Evolutionary conservation across 2,329 filamentous ascomycete genomes (phyloP).

Genomic region (Stromatinia cepivora): DNA sequence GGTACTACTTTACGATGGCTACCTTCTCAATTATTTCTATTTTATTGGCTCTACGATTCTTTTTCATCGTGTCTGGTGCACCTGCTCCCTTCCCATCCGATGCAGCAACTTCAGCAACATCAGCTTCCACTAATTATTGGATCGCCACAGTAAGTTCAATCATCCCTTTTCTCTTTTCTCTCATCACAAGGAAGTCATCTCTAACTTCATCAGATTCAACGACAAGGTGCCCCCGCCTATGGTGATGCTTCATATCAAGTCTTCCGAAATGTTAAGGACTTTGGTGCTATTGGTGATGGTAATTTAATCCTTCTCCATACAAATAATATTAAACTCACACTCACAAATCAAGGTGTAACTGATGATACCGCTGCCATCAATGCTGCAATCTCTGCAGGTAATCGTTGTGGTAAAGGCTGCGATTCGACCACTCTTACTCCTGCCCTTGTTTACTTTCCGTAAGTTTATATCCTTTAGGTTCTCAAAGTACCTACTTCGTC

Average conservation of each 20-base stretch:
- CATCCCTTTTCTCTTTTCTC: neutral
- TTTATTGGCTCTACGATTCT: conserved; percentile 37
- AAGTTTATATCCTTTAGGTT: conserved; percentile 1
- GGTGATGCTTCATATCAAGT: conserved; percentile 62
- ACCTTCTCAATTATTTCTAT: conserved; percentile 37
- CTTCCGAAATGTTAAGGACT: conserved; percentile 76
- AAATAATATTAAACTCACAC: conserved; percentile 43
- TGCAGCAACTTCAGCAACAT: conserved; percentile 28
- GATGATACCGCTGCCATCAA: conserved; percentile 92
- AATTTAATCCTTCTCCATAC: conserved; percentile 38
- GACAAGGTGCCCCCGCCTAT: conserved; percentile 40
- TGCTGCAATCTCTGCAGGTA: conserved; percentile 71
- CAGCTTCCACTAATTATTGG: conserved; percentile 34
- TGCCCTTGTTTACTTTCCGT: conserved; percentile 79
- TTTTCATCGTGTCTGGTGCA: conserved; percentile 35
- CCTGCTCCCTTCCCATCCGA: conserved; percentile 29
- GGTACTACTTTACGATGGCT: conserved; percentile 41
- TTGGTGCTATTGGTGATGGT: conserved; percentile 67
- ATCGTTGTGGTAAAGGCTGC: conserved; percentile 77
- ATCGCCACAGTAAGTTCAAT: conserved; percentile 28
- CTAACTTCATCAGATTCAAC: conserved; percentile 30
- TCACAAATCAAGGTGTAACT: conserved; percentile 58
- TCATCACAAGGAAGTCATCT: neutral
- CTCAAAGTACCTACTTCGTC: too few species aligned
- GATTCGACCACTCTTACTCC: conserved; percentile 82